phyloP scores from a whole-genome alignment of 2,329 filamentous ascomycete species.

The Aspergillus japonicus region DNA sequence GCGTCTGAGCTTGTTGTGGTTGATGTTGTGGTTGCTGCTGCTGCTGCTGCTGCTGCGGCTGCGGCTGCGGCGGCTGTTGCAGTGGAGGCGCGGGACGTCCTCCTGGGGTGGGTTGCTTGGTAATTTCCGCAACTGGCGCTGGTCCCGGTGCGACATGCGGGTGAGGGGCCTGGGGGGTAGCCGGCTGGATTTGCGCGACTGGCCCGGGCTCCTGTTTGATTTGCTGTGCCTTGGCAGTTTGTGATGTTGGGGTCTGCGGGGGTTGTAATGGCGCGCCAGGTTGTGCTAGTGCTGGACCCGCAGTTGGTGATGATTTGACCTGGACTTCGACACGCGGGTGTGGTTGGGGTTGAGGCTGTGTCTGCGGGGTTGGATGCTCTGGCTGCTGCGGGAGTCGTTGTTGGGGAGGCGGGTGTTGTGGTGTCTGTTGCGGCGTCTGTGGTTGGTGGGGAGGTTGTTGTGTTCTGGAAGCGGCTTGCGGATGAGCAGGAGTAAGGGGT shows the following conservation, averaged over 20 bases:
- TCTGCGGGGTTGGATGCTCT: conserved; percentile 7
- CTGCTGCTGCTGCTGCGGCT: conserved; percentile 26
- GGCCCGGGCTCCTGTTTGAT: conserved; percentile 31
- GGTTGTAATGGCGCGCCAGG: conserved; percentile 7
- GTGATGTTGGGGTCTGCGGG: conserved; percentile 19
- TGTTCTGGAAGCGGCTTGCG: conserved; percentile 20
- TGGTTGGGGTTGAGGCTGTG: conserved; percentile 11
- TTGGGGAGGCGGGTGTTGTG: conserved; percentile 13
- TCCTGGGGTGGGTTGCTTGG: conserved; percentile 16
- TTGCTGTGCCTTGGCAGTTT: conserved; percentile 16
- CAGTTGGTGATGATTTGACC: conserved; percentile 11
- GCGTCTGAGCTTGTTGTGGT: conserved; percentile 16
- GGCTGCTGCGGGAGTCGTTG: conserved; percentile 13
- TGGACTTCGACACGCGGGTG: conserved; percentile 23
- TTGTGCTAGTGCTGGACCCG: conserved; percentile 4
- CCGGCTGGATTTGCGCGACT: conserved; percentile 12
- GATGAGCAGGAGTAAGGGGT: conserved; percentile 17
- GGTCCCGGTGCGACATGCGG: conserved; percentile 12
- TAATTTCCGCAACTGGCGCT: conserved; percentile 13
- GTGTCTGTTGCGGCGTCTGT: conserved; percentile 8
- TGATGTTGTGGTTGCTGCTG: conserved; percentile 25
- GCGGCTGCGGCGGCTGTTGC: conserved; percentile 25
- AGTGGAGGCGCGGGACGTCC: conserved; percentile 8
- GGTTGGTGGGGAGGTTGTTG: conserved; percentile 16
- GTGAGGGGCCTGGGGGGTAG: conserved; percentile 13